Percentiles rank a stretch among this genome's conserved stretches.
Evolutionary conservation across 1,139 yeast species (phyloP).

Genomic region (Nadsonia commutata): DNA sequence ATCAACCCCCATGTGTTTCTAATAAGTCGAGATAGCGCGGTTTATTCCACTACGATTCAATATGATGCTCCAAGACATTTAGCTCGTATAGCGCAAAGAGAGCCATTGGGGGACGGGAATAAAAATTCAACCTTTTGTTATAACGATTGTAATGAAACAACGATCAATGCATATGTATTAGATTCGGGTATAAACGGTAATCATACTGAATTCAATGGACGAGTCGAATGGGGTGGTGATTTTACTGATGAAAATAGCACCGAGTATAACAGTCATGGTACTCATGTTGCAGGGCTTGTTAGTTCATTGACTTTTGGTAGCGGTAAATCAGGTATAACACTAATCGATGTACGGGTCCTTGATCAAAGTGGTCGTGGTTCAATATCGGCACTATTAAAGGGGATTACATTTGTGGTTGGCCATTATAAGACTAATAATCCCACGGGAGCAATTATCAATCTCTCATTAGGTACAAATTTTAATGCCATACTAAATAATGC

Average conservation of each 20-base stretch:
- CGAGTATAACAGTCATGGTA: conserved; percentile 60
- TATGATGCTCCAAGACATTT: conserved; percentile 55
- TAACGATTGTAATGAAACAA: conserved; percentile 20
- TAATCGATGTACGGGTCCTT: conserved; percentile 62
- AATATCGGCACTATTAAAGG: conserved; percentile 45
- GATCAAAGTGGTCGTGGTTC: conserved; percentile 50
- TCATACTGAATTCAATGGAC: conserved; percentile 52
- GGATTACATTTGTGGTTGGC: conserved; percentile 54
- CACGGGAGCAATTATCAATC: conserved; percentile 58
- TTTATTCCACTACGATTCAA: conserved; percentile 22
- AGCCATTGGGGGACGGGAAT: conserved; percentile 23
- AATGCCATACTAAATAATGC: conserved; percentile 60
- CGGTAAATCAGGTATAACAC: conserved; percentile 47
- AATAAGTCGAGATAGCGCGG: neutral
- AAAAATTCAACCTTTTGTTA: conserved; percentile 36
- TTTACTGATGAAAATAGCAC: conserved; percentile 51
- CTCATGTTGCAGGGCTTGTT: conserved; percentile 83
- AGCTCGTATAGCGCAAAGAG: conserved; percentile 45
- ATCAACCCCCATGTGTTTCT: neutral
- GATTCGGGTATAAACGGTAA: conserved; percentile 57
- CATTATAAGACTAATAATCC: conserved; percentile 27
- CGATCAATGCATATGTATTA: conserved; percentile 57
- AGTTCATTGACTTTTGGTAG: conserved; percentile 71
- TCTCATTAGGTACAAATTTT: conserved; percentile 64
- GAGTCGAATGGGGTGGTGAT: conserved; percentile 45